A percentile compares a stretch with the other conserved stretches of the same genome.
phyloP scores from a whole-genome alignment of 2,329 filamentous ascomycete genomes.

The Westerdykella sp. region DNA sequence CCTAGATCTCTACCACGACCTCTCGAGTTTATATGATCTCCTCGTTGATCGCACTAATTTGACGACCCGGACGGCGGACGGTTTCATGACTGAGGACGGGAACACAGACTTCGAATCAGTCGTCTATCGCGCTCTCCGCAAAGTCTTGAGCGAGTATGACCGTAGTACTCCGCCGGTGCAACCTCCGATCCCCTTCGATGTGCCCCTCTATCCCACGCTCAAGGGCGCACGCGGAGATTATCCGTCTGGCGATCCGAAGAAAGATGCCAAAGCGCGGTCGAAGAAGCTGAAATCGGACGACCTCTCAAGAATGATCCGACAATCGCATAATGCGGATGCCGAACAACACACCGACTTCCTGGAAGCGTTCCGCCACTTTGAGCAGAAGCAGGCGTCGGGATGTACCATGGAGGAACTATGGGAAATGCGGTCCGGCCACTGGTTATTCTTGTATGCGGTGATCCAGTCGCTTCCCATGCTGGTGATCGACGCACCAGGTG shows the following conservation, averaged over 20 bases:
- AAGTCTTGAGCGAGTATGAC: conserved; percentile 81
- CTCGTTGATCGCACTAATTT: conserved; percentile 72
- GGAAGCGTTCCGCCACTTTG: conserved; percentile 63
- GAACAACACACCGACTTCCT: conserved; percentile 58
- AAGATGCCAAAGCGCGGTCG: conserved; percentile 64
- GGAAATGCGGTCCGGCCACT: conserved; percentile 68
- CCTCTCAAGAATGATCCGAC: conserved; percentile 67
- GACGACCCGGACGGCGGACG: conserved; percentile 72
- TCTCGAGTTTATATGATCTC: conserved; percentile 81
- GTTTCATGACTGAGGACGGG: conserved; percentile 53
- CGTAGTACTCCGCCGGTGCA: conserved; percentile 81
- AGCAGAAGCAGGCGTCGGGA: conserved; percentile 60
- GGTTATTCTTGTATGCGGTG: conserved; percentile 75
- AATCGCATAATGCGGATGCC: conserved; percentile 73
- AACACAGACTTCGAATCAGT: conserved; percentile 52
- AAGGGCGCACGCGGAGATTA: conserved; percentile 60
- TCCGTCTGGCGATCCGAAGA: conserved; percentile 60
- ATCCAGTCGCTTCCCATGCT: conserved; percentile 73
- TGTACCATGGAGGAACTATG: conserved; percentile 60
- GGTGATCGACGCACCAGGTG: conserved; percentile 65
- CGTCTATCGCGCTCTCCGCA: conserved; percentile 61
- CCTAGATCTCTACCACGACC: conserved; percentile 74
- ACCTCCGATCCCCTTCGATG: conserved; percentile 85
- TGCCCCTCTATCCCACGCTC: conserved; percentile 69
- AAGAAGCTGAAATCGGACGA: conserved; percentile 74